Conservation (phyloP, 192 early-diverging fungal species). For the Cetraspora pellucida region DNA sequence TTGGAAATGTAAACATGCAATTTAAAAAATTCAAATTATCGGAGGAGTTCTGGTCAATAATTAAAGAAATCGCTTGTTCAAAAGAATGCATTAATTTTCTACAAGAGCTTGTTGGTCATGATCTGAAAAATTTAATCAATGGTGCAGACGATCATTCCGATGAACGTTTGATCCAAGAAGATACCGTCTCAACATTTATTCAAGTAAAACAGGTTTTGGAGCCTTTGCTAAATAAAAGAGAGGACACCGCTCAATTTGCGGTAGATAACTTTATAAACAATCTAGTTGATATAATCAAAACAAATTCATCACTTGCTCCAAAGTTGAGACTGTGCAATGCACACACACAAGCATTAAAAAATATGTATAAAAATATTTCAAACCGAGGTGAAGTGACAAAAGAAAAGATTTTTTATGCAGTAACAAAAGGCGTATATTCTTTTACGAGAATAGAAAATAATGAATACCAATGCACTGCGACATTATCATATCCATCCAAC, state of each 20-base stretch:
- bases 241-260: no score
- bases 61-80: no score
- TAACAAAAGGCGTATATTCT: conserved; percentile 12
- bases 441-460: conserved; percentile 17
- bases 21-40: no score
- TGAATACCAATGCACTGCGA: not conserved
- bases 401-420: conserved; percentile 27
- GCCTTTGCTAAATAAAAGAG: not conserved
- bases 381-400: conserved; percentile 31
- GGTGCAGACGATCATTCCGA: conserved; percentile 18
- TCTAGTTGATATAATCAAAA: not conserved
- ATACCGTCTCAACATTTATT: conserved; percentile 12
- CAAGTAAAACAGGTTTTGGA: conserved; percentile 24
- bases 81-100: no score
- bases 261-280: not conserved
- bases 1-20: no score
- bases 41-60: no score
- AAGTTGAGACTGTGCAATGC: not conserved
- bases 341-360: conserved; percentile 8
- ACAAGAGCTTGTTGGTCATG: no score
- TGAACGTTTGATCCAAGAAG: conserved; percentile 32
- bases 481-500: conserved; percentile 1
- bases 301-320: not conserved
- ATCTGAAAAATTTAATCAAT: no score
- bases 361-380: conserved; percentile 29